Evolutionary conservation across 805 yeast genomes (phyloP).

Genomic region (Metschnikowia dekortorum): DNA sequence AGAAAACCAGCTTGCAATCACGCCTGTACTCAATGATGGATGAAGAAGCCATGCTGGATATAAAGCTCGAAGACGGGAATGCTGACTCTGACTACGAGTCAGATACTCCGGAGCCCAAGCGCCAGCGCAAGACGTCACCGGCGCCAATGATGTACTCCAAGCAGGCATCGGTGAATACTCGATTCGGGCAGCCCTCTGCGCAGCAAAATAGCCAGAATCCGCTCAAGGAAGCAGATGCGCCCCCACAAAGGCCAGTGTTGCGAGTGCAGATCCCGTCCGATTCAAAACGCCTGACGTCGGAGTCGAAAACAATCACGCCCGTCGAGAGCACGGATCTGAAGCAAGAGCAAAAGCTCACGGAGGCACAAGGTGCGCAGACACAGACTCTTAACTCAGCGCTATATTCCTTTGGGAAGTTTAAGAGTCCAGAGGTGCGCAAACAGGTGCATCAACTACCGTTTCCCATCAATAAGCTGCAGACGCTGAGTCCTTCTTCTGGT

Average conservation of each 20-base stretch:
- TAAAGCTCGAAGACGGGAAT: constrained; percentile 11
- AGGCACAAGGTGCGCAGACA: constrained; percentile 6
- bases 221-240: constrained; percentile 10
- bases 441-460: constrained; percentile 25
- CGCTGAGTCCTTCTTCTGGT: constrained; percentile 37
- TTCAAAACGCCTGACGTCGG: constrained; percentile 27
- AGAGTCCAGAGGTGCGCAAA: constrained; percentile 15
- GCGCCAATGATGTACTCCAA: constrained; percentile 12
- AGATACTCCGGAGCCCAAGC: constrained; percentile 33
- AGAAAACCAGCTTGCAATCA: constrained; percentile 26
- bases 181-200: constrained; percentile 8
- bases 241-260: constrained; percentile 48
- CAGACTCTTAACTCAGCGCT: constrained; percentile 9
- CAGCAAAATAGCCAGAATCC: background rate
- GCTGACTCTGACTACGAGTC: constrained; percentile 31
- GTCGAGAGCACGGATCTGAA: constrained; percentile 21
- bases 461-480: constrained; percentile 36
- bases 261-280: constrained; percentile 63
- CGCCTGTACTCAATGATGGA: constrained; percentile 17
- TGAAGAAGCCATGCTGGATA: constrained; percentile 17
- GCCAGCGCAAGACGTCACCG: constrained; percentile 16
- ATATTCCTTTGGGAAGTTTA: constrained; percentile 14
- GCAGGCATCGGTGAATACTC: constrained; percentile 11
- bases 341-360: constrained; percentile 6
- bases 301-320: constrained; percentile 39